These are phyloP conservation scores for Ceratorhiza oryzae-sativae DNA, from an alignment of 1,284 basidiomycete genomes.

Conservation along the genomic window DNA sequence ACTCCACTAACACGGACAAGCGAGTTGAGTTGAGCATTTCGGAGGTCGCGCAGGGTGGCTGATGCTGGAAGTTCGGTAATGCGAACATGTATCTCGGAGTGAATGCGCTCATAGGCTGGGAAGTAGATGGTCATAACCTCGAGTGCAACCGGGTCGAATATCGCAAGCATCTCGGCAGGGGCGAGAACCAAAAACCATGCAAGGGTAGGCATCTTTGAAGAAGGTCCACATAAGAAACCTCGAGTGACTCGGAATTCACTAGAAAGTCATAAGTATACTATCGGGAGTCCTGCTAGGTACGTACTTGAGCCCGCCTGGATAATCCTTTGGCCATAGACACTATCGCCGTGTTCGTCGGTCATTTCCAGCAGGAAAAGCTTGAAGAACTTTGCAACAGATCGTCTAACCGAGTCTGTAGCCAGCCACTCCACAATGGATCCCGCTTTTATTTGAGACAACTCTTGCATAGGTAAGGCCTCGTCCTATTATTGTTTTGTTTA, in stretches of 20 bases:
- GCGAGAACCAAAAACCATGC: constrained; percentile 98
- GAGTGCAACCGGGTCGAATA: constrained; percentile 96
- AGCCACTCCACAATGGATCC: constrained; percentile 98
- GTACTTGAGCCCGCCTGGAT: constrained; percentile 92
- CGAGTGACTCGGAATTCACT: constrained; percentile 97
- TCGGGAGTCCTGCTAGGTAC: constrained; percentile 48
- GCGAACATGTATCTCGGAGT: constrained; percentile 97
- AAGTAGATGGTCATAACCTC: constrained; percentile 95
- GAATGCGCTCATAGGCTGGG: constrained; percentile 95
- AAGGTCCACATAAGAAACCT: constrained; percentile 94
- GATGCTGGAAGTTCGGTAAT: constrained; percentile 93
- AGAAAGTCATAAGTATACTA: constrained; percentile 34
- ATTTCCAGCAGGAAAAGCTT: constrained; percentile 96
- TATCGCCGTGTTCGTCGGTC: constrained; percentile 88
- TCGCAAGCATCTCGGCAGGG: constrained; percentile 88
- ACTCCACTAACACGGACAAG: constrained; percentile 96
- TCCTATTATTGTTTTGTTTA: constrained; percentile 3
- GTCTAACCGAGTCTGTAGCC: constrained; percentile 86
- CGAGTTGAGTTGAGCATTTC: constrained; percentile 91
- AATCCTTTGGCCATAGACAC: constrained; percentile 95
- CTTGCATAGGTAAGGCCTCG: constrained; percentile 94
- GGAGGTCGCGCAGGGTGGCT: constrained; percentile 90
- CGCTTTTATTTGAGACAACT: constrained; percentile 96
- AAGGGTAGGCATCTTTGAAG: constrained; percentile 89
- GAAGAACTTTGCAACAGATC: constrained; percentile 92